These are phyloP conservation scores for Microbotryum violaceum DNA, from an alignment of 1,284 basidiomycete species.

Conservation along the genomic window DNA sequence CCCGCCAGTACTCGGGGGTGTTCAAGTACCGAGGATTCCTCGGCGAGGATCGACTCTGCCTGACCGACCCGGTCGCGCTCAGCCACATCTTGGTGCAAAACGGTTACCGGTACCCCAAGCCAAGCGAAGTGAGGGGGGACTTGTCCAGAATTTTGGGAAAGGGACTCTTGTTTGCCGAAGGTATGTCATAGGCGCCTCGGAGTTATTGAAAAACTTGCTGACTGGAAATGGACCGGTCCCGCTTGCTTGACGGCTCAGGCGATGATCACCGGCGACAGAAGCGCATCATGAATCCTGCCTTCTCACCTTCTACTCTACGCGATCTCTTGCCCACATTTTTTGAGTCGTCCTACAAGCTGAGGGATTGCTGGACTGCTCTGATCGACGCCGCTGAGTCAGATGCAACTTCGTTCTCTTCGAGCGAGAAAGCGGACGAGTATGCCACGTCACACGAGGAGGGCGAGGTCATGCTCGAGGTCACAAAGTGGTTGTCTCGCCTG, in stretches of 20 bases:
- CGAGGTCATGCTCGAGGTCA: conserved; percentile 33
- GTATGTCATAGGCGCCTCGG: conserved; percentile 33
- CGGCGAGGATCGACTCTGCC: conserved; percentile 49
- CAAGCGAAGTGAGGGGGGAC: conserved; percentile 53
- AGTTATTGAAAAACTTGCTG: background rate
- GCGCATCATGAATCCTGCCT: conserved; percentile 48
- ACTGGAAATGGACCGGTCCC: background rate
- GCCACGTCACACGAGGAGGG: background rate
- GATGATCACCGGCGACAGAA: conserved; percentile 35
- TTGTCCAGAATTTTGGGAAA: conserved; percentile 44
- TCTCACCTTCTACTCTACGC: conserved; percentile 52
- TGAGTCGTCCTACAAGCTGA: conserved; percentile 50
- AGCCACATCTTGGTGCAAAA: conserved; percentile 53
- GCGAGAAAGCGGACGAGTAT: conserved; percentile 22
- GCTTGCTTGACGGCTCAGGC: conserved; percentile 12
- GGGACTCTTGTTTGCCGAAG: conserved; percentile 42
- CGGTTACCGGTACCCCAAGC: conserved; percentile 59
- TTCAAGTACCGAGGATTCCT: conserved; percentile 55
- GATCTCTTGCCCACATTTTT: conserved; percentile 57
- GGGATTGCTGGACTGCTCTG: conserved; percentile 15
- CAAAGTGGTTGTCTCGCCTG: conserved; percentile 31
- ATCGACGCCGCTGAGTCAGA: conserved; percentile 10
- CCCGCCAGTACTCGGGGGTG: conserved; percentile 47
- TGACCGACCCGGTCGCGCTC: conserved; percentile 55
- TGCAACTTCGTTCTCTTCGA: conserved; percentile 16